phyloP scores from a whole-genome alignment of 257 asterid genomes.

The Solanum verrucosum region DNA sequence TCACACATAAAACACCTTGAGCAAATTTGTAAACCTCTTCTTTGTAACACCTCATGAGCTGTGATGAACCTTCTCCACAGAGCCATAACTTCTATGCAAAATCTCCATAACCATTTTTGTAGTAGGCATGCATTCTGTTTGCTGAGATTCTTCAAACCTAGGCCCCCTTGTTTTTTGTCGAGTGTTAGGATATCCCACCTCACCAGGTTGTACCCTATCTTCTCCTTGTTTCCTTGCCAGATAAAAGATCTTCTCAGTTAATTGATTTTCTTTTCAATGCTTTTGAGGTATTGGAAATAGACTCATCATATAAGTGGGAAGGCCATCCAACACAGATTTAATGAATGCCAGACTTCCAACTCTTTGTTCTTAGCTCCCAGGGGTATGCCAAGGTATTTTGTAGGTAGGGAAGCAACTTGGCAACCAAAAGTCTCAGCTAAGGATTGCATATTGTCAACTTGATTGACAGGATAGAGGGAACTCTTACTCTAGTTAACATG shows the following conservation, averaged over 20 bases:
- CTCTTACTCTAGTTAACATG: not conserved
- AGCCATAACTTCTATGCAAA: not conserved
- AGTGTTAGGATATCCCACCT: not conserved
- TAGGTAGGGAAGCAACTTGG: not conserved
- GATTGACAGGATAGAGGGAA: not conserved
- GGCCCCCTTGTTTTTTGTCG: not conserved
- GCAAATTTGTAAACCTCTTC: not conserved
- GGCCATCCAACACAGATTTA: not conserved
- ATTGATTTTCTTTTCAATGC: not conserved
- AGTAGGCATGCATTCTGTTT: not conserved
- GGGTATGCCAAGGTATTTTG: not conserved
- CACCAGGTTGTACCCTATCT: not conserved
- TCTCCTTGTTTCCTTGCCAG: not conserved
- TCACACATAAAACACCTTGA: not conserved
- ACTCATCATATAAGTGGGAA: not conserved
- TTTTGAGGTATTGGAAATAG: not conserved
- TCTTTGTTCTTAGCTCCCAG: not conserved
- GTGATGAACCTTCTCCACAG: not conserved
- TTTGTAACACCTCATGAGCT: not conserved
- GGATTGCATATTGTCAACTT: not conserved
- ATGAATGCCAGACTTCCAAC: not conserved
- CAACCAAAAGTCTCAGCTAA: not conserved
- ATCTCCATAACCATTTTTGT: not conserved
- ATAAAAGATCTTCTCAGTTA: not conserved
- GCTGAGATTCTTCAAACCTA: not conserved